A percentile compares a stretch with the other conserved stretches of the same genome.
These are phyloP conservation scores for Blakeslea trispora DNA, from an alignment of 371 early-diverging fungal genomes.

Conservation along the genomic window DNA sequence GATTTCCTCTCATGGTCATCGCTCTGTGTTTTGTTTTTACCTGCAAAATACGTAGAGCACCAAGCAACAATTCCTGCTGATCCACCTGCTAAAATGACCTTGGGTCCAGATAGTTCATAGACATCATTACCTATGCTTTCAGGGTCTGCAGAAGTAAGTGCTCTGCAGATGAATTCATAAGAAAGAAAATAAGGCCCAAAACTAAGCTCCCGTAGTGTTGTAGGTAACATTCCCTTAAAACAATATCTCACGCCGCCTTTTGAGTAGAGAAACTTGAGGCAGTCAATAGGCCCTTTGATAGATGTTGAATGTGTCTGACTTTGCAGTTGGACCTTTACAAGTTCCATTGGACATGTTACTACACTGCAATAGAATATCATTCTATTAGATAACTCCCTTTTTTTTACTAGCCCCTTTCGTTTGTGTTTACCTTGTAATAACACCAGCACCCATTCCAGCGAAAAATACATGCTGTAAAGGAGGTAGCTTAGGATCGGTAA, in stretches of 20 bases:
- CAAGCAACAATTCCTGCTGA: conserved; percentile 78
- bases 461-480: conserved; percentile 53
- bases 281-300: conserved; percentile 61
- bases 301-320: conserved; percentile 41
- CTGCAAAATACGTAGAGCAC: conserved; percentile 77
- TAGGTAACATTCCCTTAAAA: conserved; percentile 66
- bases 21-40: conserved; percentile 28
- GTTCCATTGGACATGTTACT: conserved; percentile 66
- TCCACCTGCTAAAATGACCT: conserved; percentile 74
- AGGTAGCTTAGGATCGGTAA: conserved; percentile 29
- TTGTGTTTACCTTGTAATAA: conserved; percentile 57
- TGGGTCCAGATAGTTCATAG: conserved; percentile 52
- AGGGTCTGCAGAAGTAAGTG: conserved; percentile 23
- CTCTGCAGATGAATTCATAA: conserved; percentile 65
- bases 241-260: conserved; percentile 65
- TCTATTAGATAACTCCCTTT: too few relatives aligned
- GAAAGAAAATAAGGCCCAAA: conserved; percentile 80
- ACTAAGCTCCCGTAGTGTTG: conserved; percentile 69
- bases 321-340: conserved; percentile 68
- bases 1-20: too few relatives aligned
- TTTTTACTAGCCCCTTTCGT: not conserved
- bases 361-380: conserved; percentile 23
- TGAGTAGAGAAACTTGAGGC: conserved; percentile 55
- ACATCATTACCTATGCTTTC: not conserved
- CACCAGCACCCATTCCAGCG: conserved; percentile 67